Base-by-base conservation (phyloP, 2,329 filamentous ascomycete genomes). In the Stachybotrys chlorohalonatus region DNA sequence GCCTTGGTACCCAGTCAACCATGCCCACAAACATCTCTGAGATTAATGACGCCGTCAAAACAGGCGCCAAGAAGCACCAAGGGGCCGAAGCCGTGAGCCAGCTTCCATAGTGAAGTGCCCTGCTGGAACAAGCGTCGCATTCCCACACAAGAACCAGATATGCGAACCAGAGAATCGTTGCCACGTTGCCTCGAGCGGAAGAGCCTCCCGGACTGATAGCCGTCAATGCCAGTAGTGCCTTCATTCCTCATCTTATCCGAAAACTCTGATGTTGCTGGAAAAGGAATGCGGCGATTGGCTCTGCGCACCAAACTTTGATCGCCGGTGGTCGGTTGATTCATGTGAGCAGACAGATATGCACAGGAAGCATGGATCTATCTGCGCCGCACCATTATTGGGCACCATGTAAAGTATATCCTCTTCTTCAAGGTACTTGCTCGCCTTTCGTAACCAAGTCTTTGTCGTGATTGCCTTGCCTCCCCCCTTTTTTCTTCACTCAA, bases 281-380 rank as follows among this genome's bases (percentile, higher is more conserved):
- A 24, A 24, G 24, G 24, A 24, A 24, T 24, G 24, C 24, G 24
- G 24, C 24, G 24, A 24, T 24, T 24, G 36, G 9, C 36, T 13
- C 36, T 9, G 36, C 36, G 36, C 36, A 31, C 49, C 31, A n/a
- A 31, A 16, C 24, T 15, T 53, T 42, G 54, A 24, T 39, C 30
- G 15, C 30, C 53, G 31, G 31, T 36, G 30, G 11, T 24, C 47
- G 30, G 49, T 50, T 51, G 24, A 66, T 68, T 69, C 67, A 69
- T 69, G 67, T 69, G 67, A 69, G 67, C 57, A 55, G 60, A 55
- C 56, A 62, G 57, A 54, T 57, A 69, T 69, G 67, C 65, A 69
- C 58, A 63, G 61, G 58, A 61, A 62, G 39, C 58, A 64, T 65
- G 63, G 62, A 64, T 60, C 55, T 55, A 47, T 47, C 17, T 47